Percentiles rank a stretch among this genome's conserved stretches.
phyloP scores from a whole-genome alignment of 306 rosid genomes.

The Mimosa bimucronata region DNA sequence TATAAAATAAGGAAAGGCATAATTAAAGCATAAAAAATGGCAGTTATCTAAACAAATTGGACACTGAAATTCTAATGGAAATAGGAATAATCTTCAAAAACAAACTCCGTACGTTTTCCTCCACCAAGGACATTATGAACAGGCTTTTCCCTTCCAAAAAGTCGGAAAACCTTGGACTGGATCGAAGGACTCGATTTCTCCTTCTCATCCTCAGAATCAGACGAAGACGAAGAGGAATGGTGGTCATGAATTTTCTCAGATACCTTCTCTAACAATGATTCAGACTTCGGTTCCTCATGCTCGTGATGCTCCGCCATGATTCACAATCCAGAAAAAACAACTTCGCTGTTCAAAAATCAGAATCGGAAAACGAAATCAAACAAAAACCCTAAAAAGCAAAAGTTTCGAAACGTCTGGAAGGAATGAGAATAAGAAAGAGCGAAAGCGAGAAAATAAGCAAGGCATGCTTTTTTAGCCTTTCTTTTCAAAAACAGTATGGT shows the following conservation, averaged over 20 bases:
- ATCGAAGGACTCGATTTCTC: constrained; percentile 40
- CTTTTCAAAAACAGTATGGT: too few relatives aligned
- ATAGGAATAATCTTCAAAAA: background rate
- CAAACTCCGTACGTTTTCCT: constrained; percentile 71
- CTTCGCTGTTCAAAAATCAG: constrained; percentile 9
- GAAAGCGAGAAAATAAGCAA: too few relatives aligned
- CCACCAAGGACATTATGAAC: constrained; percentile 87
- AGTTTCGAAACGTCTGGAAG: constrained; percentile 45
- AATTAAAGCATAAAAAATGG: background rate
- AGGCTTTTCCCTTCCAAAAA: constrained; percentile 85
- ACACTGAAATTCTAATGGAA: background rate
- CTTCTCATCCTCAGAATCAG: constrained; percentile 69
- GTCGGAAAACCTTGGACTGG: constrained; percentile 65
- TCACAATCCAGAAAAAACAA: background rate
- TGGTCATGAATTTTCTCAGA: constrained; percentile 74
- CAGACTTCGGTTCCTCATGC: constrained; percentile 57
- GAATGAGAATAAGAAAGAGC: constrained; percentile 27
- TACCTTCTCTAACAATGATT: constrained; percentile 69
- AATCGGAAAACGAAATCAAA: too few relatives aligned
- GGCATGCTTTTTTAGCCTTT: too few relatives aligned
- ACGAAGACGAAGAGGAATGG: constrained; percentile 64
- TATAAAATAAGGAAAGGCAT: background rate
- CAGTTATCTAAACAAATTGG: background rate
- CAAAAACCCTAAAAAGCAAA: constrained; percentile 33
- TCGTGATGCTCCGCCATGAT: constrained; percentile 60